phyloP scores from a whole-genome alignment of 257 asterid genomes.

The Ajuga chamaepitys region DNA sequence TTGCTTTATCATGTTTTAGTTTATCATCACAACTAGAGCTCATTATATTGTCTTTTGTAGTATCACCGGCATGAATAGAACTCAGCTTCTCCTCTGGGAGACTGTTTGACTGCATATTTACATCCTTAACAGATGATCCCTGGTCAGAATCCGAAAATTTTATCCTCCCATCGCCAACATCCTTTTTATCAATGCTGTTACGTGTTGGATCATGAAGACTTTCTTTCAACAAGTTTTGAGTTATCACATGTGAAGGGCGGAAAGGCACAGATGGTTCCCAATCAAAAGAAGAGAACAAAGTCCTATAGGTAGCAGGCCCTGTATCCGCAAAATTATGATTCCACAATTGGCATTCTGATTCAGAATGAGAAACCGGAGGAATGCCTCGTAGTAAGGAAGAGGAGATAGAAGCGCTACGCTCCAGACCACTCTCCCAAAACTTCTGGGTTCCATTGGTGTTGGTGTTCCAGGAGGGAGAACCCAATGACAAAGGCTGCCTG shows the following conservation, averaged over 20 bases:
- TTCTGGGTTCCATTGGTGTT: slow-evolving; percentile 26
- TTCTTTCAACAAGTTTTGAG: slow-evolving; percentile 38
- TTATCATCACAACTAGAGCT: slow-evolving; percentile 29
- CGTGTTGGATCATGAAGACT: slow-evolving; percentile 41
- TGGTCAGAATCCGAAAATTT: slow-evolving; percentile 40
- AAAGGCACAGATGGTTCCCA: slow-evolving; percentile 88
- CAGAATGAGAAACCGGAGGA: slow-evolving; percentile 37
- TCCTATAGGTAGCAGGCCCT: slow-evolving; percentile 20
- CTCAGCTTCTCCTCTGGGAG: slow-evolving; percentile 34
- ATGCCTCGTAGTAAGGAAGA: slow-evolving; percentile 34
- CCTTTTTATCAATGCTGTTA: slow-evolving; percentile 32
- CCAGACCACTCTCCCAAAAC: slow-evolving; percentile 27
- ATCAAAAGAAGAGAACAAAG: slow-evolving; percentile 27
- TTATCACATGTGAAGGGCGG: slow-evolving; percentile 55
- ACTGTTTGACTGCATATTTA: slow-evolving; percentile 26
- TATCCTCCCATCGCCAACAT: slow-evolving; percentile 19
- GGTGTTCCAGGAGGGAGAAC: slow-evolving; percentile 39
- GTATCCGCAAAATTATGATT: slow-evolving; percentile 23
- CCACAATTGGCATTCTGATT: slow-evolving; percentile 28
- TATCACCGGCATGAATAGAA: slow-evolving; percentile 24
- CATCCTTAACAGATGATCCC: slow-evolving; percentile 38
- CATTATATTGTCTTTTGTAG: slow-evolving; percentile 21
- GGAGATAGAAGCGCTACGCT: slow-evolving; percentile 32
- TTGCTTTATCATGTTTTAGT: slow-evolving; percentile 24
- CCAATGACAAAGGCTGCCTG: slow-evolving; percentile 31